phyloP scores from a whole-genome alignment of 768 basidiomycete genomes.

The Mycena vulgaris region DNA sequence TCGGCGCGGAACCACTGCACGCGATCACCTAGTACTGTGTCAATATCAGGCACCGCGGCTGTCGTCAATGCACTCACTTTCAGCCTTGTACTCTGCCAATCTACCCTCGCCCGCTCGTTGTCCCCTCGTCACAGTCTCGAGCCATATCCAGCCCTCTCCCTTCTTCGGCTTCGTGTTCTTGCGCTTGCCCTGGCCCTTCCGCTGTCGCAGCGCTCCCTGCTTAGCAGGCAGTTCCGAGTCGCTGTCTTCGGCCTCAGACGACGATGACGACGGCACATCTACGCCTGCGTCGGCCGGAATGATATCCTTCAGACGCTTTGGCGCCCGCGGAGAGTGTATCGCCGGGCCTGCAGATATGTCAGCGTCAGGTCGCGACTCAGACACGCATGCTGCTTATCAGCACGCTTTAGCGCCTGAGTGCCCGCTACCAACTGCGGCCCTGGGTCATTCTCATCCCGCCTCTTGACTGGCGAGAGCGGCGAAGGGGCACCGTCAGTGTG shows the following conservation, averaged over 20 bases:
- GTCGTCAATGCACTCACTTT: slow-evolving; percentile 27
- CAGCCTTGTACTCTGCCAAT: slow-evolving; percentile 17
- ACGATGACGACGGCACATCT: neutral
- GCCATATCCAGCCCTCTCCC: slow-evolving; percentile 30
- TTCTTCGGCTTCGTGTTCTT: slow-evolving; percentile 20
- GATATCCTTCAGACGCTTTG: slow-evolving; percentile 19
- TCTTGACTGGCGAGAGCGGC: neutral
- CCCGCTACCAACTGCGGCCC: slow-evolving; percentile 15
- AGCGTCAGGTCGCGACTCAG: neutral
- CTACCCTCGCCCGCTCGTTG: neutral
- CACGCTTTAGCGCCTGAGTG: slow-evolving; percentile 21
- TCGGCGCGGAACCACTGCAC: slow-evolving; percentile 25
- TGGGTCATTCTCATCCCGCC: neutral
- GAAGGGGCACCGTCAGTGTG: neutral
- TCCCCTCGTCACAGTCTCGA: neutral
- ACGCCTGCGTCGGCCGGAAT: neutral
- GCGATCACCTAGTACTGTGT: slow-evolving; percentile 24
- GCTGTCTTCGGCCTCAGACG: slow-evolving; percentile 13
- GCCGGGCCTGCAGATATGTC: neutral
- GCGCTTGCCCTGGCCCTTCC: neutral
- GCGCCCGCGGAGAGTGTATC: neutral
- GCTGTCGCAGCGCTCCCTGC: neutral
- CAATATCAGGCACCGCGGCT: neutral
- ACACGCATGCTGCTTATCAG: neutral
- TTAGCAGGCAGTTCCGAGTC: slow-evolving; percentile 12